Evolutionary conservation across 305 asterid species (phyloP), one percentile per base, ranked within the genome.

Genomic region (Andrographis paniculata): DNA sequence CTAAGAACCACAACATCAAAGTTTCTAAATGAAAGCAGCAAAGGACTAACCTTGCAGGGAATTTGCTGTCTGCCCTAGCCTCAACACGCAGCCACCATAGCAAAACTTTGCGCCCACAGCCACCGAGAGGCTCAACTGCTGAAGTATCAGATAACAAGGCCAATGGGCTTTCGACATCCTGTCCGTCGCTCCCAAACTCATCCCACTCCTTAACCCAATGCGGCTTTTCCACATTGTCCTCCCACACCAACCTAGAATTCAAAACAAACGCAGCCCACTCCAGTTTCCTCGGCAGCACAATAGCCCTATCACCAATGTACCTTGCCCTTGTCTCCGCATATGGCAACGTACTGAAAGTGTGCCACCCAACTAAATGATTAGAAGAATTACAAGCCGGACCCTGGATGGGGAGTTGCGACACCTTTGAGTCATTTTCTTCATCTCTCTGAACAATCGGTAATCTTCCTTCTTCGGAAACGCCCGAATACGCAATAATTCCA

Each of bases 221-320:
- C 0, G 94, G 95, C 74, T 68, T 80, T 10, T 77, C 82, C 58
- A 14, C 14, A 4, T 49, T 65, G 14, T 83, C 84, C 61, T 73
- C 78, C 99, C 95, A 91, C 37, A 87, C 71, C 67, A 87, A 58
- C 58, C 93, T 77, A 0, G 99, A 78, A 27, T 83, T 91, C 74
- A 91, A 76, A 33, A 75, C 84, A 66, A 91, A 91, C 20, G 87
- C 93, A 23, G 94, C 80, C 96, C 96, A 91, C 72, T 91, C 99
- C 62, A 83, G 45, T 76, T 91, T 83, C 73, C 83, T 77, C 0
- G 95, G 96, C 46, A 91, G 66, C 58, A 91, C 95, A 51, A 75
- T 64, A 22, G 80, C 95, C 71, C 78, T 65, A 54, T 91, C 96
- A 45, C 96, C 99, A 12, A 91, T 63, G 59, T 69, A 86, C 55